These are phyloP conservation scores for Tagetes patula DNA, from an alignment of 129 eudicot species.

Conservation along the genomic window DNA sequence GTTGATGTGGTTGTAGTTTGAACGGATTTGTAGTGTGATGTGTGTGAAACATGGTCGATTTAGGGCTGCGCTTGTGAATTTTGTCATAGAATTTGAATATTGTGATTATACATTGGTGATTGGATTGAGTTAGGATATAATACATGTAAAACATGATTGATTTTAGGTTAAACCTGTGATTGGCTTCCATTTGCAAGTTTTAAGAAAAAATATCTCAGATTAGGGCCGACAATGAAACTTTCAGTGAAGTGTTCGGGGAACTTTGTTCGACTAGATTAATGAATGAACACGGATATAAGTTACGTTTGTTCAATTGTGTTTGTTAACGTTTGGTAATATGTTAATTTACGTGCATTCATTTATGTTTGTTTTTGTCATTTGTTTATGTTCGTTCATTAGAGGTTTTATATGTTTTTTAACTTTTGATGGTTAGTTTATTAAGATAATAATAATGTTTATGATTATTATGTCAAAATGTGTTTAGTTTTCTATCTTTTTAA, in stretches of 20 bases:
- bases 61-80: neutral
- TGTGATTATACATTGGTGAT: neutral
- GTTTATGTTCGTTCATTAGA: too few relatives aligned
- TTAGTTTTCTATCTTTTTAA: too few relatives aligned
- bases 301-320: too few relatives aligned
- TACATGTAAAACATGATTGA: conserved; percentile 13
- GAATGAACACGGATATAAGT: too few relatives aligned
- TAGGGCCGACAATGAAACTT: too few relatives aligned
- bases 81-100: neutral
- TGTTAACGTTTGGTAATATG: too few relatives aligned
- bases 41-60: neutral
- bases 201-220: neutral
- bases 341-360: too few relatives aligned
- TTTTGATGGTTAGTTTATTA: neutral
- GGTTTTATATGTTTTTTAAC: too few relatives aligned
- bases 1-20: neutral
- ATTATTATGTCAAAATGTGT: too few relatives aligned
- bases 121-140: neutral
- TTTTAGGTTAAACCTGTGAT: neutral
- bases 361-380: too few relatives aligned
- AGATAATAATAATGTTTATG: neutral
- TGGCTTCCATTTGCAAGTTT: neutral
- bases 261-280: too few relatives aligned
- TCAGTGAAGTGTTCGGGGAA: too few relatives aligned
- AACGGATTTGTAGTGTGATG: neutral